Evolutionary conservation across 2,329 filamentous ascomycete genomes (phyloP), one percentile per base, ranked within the genome.

Genomic region (Penicillium oxalicum): DNA sequence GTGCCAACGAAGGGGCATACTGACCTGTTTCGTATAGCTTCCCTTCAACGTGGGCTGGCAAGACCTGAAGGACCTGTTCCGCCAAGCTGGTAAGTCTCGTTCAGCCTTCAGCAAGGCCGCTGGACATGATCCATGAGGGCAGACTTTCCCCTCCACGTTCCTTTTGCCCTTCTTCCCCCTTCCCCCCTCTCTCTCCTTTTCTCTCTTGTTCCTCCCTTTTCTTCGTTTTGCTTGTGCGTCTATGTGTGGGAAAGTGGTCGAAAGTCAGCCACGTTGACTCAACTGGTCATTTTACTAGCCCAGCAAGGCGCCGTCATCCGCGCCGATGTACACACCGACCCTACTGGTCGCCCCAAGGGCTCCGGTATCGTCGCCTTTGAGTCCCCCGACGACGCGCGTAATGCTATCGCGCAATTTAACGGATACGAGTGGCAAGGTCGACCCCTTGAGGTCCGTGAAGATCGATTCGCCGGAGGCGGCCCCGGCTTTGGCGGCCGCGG

Each of bases 401-500:
- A 90, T 65, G 93, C 93, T 24, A 98, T 98, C 57, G 84, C 90
- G 65, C 91, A 96, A 60, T 98, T 97, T 78, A 96, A 97, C 67
- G 93, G 93, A 50, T 97, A 95, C 68, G 93, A 98, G 56, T 98
- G 93, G 93, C 91, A 97, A 70, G 93, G 93, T 9, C 87, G 93
- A 50, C 76, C 84, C 45, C 82, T 98, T 44, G 93, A 98, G 70
- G 93, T 98, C 55, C 90, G 93, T 54, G 91, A 97, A 71, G 93
- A 98, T 66, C 87, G 93, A 49, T 98, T 91, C 67, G 93, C 93
- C 51, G 68, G 67, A 38, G 68, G 64, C 39, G 71, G 69, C 42
- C 64, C 79, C 41, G 81, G 78, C 42, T 77, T 79, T 53, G 81
- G 82, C 38, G 82, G 80, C 44, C 61, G 63, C 27, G 67, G 65